phyloP scores from a whole-genome alignment of 768 basidiomycete genomes.

The Amanita jacksonii region DNA sequence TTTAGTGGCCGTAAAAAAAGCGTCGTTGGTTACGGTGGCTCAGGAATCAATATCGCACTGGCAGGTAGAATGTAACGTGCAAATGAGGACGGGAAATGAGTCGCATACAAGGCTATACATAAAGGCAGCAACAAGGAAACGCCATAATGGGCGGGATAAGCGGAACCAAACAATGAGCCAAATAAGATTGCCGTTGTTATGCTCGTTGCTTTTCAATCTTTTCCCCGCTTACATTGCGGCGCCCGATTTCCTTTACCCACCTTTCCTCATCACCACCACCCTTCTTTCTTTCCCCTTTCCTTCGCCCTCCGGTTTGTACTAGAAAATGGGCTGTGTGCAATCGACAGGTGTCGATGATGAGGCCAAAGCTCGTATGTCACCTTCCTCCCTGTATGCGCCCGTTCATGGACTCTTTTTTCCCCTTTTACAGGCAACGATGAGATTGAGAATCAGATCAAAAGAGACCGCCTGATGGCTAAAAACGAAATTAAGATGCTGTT shows the following conservation, averaged over 20 bases:
- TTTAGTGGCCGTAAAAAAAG: too few species aligned
- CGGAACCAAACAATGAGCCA: slow-evolving; percentile 1
- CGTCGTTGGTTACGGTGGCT: too few species aligned
- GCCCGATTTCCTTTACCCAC: slow-evolving; percentile 9
- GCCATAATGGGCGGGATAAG: background rate
- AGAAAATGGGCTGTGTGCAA: slow-evolving; percentile 65
- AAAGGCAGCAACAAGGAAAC: background rate
- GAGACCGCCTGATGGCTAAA: slow-evolving; percentile 80
- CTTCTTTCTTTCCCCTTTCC: slow-evolving; percentile 5
- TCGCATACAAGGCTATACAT: background rate
- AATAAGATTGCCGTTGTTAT: slow-evolving; percentile 9
- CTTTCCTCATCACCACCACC: slow-evolving; percentile 6
- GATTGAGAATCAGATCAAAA: slow-evolving; percentile 88
- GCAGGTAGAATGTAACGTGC: too few species aligned
- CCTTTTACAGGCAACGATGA: slow-evolving; percentile 67
- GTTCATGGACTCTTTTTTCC: background rate
- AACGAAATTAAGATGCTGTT: slow-evolving; percentile 96
- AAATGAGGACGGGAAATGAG: background rate
- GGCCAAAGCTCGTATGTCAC: slow-evolving; percentile 69
- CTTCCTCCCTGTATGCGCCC: slow-evolving; percentile 1
- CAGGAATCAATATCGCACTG: too few species aligned
- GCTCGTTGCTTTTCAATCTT: slow-evolving; percentile 6
- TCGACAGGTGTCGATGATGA: slow-evolving; percentile 65
- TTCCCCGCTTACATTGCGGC: slow-evolving; percentile 1
- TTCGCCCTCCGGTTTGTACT: slow-evolving; percentile 4